These are phyloP conservation scores for Eucalyptus pumila DNA, from an alignment of 345 rosid species.

Conservation along the genomic window DNA sequence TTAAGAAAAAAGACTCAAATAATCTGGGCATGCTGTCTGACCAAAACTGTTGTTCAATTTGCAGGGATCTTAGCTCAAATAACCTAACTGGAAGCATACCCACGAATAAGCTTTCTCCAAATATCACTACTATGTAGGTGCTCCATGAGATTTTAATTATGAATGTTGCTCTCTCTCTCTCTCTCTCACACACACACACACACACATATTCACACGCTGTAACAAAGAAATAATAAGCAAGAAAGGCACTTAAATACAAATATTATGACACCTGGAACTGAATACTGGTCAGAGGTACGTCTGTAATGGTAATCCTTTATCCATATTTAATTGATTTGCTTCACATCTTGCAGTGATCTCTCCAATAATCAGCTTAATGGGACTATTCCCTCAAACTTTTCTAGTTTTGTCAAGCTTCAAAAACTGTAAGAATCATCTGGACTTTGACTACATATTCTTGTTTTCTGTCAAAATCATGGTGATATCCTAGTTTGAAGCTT, in stretches of 20 bases:
- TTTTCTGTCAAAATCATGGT: not conserved
- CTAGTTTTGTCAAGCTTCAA: constrained; percentile 45
- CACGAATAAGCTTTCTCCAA: constrained; percentile 34
- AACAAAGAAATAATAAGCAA: not conserved
- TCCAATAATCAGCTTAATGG: constrained; percentile 42
- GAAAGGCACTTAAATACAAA: not conserved
- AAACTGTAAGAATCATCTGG: constrained; percentile 21
- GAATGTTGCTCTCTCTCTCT: not conserved
- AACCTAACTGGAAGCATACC: constrained; percentile 70
- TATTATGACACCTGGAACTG: not conserved
- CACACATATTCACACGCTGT: not conserved
- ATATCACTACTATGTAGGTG: constrained; percentile 79
- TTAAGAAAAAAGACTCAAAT: not conserved
- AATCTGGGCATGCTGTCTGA: not conserved
- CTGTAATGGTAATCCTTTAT: not conserved
- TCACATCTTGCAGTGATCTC: constrained; percentile 27
- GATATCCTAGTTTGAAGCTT: not conserved
- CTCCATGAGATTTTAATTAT: not conserved
- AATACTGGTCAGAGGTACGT: not conserved
- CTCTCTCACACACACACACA: not conserved
- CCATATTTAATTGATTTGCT: not conserved
- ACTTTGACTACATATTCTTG: not conserved
- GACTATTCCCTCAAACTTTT: constrained; percentile 35
- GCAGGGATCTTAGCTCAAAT: constrained; percentile 87
- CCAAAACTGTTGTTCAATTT: not conserved